phyloP scores from a whole-genome alignment of 176 grass and related monocot genomes.

The Phoenix roebelenii region DNA sequence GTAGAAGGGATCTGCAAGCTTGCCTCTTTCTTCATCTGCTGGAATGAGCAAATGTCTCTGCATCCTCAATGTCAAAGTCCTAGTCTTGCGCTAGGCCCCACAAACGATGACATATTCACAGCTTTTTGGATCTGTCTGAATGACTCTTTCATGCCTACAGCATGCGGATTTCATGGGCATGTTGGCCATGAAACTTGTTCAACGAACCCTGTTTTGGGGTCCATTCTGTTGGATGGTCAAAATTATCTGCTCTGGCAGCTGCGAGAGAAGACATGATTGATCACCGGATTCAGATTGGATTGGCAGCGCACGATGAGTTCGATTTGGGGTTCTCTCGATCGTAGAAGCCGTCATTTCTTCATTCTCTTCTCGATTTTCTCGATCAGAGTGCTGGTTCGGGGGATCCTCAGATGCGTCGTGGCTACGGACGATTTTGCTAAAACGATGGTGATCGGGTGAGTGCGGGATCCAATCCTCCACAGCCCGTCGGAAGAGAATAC shows the following conservation, averaged over 20 bases:
- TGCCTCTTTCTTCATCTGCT: conserved; percentile 90
- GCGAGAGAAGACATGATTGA: too few species aligned
- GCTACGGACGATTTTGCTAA: too few species aligned
- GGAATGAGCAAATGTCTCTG: conserved; percentile 74
- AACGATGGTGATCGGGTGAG: too few species aligned
- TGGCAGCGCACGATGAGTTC: too few species aligned
- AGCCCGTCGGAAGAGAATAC: too few species aligned
- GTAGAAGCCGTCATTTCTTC: too few species aligned
- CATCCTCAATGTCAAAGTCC: conserved; percentile 85
- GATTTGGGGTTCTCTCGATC: too few species aligned
- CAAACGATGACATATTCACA: conserved; percentile 80
- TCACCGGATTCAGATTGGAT: too few species aligned
- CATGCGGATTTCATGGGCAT: conserved; percentile 96
- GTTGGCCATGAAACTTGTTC: conserved; percentile 95
- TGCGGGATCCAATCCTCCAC: too few species aligned
- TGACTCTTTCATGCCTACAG: conserved; percentile 84
- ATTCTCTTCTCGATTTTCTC: too few species aligned
- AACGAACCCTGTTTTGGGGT: conserved; percentile 91
- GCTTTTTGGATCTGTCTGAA: conserved; percentile 93
- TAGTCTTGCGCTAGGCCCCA: conserved; percentile 70
- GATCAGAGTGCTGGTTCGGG: too few species aligned
- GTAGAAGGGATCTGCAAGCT: conserved; percentile 87
- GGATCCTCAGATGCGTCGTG: too few species aligned
- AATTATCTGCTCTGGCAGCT: conserved; percentile 44
- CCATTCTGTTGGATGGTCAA: conserved; percentile 99